phyloP scores from a whole-genome alignment of 208 protist species.

The Wallacemonas sp. region DNA sequence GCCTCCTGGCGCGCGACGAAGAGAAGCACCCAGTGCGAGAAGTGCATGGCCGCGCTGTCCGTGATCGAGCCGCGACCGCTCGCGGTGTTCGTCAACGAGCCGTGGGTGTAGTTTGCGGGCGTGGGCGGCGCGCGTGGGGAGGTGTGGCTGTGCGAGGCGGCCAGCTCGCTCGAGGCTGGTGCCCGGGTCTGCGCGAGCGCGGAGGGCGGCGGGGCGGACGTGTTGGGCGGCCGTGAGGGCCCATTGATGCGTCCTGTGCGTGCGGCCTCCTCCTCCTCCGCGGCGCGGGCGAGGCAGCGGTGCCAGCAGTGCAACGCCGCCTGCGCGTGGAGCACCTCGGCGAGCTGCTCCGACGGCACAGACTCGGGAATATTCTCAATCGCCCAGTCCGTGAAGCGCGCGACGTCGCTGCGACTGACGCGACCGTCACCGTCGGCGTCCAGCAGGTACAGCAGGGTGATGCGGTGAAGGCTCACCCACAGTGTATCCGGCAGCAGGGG shows the following conservation, averaged over 20 bases:
- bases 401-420: slow-evolving; percentile 49
- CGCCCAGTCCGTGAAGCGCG: slow-evolving; percentile 60
- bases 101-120: too few species aligned
- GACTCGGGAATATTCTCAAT: slow-evolving; percentile 38
- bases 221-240: not conserved
- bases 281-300: slow-evolving; percentile 38
- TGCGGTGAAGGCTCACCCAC: slow-evolving; percentile 53
- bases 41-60: slow-evolving; percentile 42
- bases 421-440: slow-evolving; percentile 68
- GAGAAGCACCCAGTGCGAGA: slow-evolving; percentile 54
- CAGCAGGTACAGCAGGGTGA: slow-evolving; percentile 63
- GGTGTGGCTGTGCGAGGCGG: too few species aligned
- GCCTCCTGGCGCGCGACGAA: slow-evolving; percentile 42
- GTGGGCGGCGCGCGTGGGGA: too few species aligned
- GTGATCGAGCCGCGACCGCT: not conserved
- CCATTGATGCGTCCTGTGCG: slow-evolving; percentile 6
- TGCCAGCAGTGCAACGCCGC: slow-evolving; percentile 63
- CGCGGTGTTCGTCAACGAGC: too few species aligned
- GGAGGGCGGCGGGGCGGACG: too few species aligned
- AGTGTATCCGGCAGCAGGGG: slow-evolving; percentile 57
- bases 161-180: too few species aligned
- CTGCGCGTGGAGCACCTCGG: slow-evolving; percentile 54
- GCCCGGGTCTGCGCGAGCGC: too few species aligned
- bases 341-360: slow-evolving; percentile 44
- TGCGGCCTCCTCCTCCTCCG: slow-evolving; percentile 19